A percentile compares a stretch with the other conserved stretches of the same genome.
Conservation (phyloP, 2,329 filamentous ascomycete species). For the Penicillium verrucosum region DNA sequence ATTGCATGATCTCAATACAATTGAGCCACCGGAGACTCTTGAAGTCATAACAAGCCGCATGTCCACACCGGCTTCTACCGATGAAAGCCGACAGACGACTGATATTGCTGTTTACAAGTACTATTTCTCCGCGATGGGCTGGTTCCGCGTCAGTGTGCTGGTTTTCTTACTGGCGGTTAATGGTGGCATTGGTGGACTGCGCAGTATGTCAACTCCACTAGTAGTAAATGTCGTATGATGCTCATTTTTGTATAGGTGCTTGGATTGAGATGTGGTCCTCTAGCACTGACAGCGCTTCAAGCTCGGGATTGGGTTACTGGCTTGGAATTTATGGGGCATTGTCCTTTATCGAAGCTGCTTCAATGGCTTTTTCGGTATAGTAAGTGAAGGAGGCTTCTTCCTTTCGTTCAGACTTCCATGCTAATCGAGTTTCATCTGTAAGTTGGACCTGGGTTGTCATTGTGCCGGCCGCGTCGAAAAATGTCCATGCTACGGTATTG, state of each 20-base stretch:
- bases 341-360: no score
- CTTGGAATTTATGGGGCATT: slow-evolving; percentile 18
- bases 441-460: slow-evolving; percentile 18
- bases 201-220: no score
- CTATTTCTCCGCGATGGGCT: slow-evolving; percentile 23
- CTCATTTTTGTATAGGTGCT: slow-evolving; percentile 7
- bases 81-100: neutral
- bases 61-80: neutral
- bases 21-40: neutral
- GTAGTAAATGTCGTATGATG: neutral
- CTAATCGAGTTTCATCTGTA: neutral
- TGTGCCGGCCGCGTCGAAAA: slow-evolving; percentile 18
- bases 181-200: no score
- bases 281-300: slow-evolving; percentile 7
- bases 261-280: slow-evolving; percentile 21
- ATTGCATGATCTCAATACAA: neutral
- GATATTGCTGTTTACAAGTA: slow-evolving; percentile 20
- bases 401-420: neutral
- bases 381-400: no score
- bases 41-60: no score
- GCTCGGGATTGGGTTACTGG: slow-evolving; percentile 15
- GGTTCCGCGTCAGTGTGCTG: slow-evolving; percentile 13
- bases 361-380: no score
- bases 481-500: slow-evolving; percentile 23
- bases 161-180: slow-evolving; percentile 13